A percentile compares a stretch with the other conserved stretches of the same genome.
phyloP scores from a whole-genome alignment of 2,329 filamentous ascomycete species.

The Microsporum canis region DNA sequence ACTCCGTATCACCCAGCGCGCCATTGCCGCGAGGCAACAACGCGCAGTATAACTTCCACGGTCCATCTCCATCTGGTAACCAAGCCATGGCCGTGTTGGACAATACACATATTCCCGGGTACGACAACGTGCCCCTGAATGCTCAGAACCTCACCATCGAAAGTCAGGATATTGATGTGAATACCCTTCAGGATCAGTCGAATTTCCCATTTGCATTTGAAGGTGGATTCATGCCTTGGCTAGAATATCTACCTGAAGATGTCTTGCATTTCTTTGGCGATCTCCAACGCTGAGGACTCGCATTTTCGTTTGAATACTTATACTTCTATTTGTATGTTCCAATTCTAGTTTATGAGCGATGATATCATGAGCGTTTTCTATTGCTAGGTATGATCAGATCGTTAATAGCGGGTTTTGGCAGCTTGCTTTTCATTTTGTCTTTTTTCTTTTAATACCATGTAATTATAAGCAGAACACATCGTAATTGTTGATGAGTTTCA shows the following conservation, averaged over 20 bases:
- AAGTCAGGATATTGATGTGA: conserved; percentile 67
- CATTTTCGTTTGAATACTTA: background rate
- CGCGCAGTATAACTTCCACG: background rate
- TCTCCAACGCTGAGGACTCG: conserved; percentile 16
- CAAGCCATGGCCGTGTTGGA: background rate
- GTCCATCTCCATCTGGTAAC: background rate
- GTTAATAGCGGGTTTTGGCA: background rate
- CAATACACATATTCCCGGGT: background rate
- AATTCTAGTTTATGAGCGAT: background rate
- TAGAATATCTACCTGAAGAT: conserved; percentile 61
- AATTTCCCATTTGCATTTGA: conserved; percentile 30
- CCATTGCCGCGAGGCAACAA: background rate
- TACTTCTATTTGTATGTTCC: background rate
- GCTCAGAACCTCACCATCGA: conserved; percentile 44
- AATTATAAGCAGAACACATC: background rate
- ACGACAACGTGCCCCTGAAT: conserved; percentile 2
- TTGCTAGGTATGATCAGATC: background rate
- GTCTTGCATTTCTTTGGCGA: conserved; percentile 47
- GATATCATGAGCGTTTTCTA: background rate
- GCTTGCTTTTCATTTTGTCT: background rate
- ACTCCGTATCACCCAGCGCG: background rate
- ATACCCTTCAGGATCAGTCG: conserved; percentile 40
- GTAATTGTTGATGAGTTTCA: too few species aligned
- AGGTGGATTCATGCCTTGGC: conserved; percentile 60
- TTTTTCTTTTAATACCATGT: background rate